Evolutionary conservation across 345 rosid species (phyloP).

Genomic region (Citrus cavaleriei): DNA sequence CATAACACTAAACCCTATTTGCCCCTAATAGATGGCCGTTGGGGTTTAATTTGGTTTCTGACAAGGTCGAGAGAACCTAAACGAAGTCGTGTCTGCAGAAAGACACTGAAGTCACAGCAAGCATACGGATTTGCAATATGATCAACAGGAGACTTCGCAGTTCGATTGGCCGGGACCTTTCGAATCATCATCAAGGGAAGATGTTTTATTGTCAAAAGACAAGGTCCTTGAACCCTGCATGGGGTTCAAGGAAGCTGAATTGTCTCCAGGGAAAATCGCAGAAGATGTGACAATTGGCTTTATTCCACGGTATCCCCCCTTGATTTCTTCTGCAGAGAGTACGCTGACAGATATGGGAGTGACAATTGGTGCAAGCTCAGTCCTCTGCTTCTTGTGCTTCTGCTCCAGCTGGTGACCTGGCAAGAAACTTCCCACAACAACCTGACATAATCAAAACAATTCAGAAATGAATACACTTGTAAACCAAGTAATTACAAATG

Average conservation of each 20-base stretch:
- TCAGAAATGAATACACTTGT: constrained; percentile 20
- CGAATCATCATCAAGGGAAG: constrained; percentile 48
- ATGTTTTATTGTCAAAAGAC: constrained; percentile 31
- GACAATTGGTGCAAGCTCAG: constrained; percentile 29
- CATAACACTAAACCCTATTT: constrained; percentile 18
- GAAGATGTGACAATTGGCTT: constrained; percentile 42
- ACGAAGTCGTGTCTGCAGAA: constrained; percentile 7
- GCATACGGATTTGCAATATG: background rate
- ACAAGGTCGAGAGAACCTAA: constrained; percentile 19
- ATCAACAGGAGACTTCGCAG: constrained; percentile 49
- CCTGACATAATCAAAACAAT: constrained; percentile 37
- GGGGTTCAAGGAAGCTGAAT: constrained; percentile 30
- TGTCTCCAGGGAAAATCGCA: constrained; percentile 33
- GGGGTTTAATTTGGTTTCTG: constrained; percentile 7
- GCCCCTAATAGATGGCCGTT: constrained; percentile 16
- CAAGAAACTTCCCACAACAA: constrained; percentile 72
- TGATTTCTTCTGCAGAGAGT: constrained; percentile 32
- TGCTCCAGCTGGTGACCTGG: constrained; percentile 72
- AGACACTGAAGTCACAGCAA: constrained; percentile 16
- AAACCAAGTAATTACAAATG: background rate
- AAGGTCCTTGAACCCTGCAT: constrained; percentile 36
- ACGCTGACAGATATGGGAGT: constrained; percentile 34
- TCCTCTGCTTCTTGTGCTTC: constrained; percentile 62
- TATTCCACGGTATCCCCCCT: constrained; percentile 31
- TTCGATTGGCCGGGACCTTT: constrained; percentile 49